Percentiles rank a stretch among this genome's conserved stretches.
These are phyloP conservation scores for Phialophora tarda DNA, from an alignment of 2,329 filamentous ascomycete species.

Conservation along the genomic window DNA sequence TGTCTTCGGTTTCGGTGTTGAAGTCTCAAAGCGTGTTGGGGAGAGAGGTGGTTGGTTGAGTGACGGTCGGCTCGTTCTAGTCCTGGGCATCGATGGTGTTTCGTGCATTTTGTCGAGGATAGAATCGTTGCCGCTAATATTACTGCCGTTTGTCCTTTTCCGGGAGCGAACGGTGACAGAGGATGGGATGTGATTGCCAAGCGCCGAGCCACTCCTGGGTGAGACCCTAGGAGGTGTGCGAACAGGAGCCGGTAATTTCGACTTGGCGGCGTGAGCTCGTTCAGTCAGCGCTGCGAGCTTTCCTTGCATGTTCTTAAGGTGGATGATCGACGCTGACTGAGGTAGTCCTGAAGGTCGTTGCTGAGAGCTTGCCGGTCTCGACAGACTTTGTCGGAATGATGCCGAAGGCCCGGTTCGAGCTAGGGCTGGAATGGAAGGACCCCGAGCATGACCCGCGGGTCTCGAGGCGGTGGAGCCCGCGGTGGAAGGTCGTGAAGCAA, in stretches of 20 bases:
- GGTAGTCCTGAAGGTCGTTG: slow-evolving; percentile 51
- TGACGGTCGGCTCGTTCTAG: slow-evolving; percentile 62
- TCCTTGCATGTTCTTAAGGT: slow-evolving; percentile 90
- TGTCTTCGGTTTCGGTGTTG: slow-evolving; percentile 43
- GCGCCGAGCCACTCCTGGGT: slow-evolving; percentile 65
- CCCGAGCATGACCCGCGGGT: slow-evolving; percentile 57
- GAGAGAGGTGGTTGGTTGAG: slow-evolving; percentile 63
- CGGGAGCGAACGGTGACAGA: slow-evolving; percentile 69
- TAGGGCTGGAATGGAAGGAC: slow-evolving; percentile 63
- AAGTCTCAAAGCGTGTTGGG: slow-evolving; percentile 26
- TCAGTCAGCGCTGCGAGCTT: slow-evolving; percentile 98
- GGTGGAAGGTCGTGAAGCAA: slow-evolving; percentile 61
- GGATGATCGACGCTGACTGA: slow-evolving; percentile 76
- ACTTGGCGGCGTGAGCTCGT: slow-evolving; percentile 86
- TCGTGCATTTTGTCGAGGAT: slow-evolving; percentile 39
- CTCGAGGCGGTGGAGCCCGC: slow-evolving; percentile 45
- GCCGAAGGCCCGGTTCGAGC: slow-evolving; percentile 55
- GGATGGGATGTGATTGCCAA: slow-evolving; percentile 58
- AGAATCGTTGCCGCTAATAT: slow-evolving; percentile 49
- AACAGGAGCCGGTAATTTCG: slow-evolving; percentile 83
- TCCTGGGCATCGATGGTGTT: slow-evolving; percentile 36
- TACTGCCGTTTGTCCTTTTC: slow-evolving; percentile 68
- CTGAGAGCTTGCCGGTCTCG: slow-evolving; percentile 34
- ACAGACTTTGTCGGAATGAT: slow-evolving; percentile 47
- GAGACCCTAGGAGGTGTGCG: slow-evolving; percentile 79